phyloP scores from a whole-genome alignment of 2,329 filamentous ascomycete genomes.

The Pseudocercospora fijiensis region DNA sequence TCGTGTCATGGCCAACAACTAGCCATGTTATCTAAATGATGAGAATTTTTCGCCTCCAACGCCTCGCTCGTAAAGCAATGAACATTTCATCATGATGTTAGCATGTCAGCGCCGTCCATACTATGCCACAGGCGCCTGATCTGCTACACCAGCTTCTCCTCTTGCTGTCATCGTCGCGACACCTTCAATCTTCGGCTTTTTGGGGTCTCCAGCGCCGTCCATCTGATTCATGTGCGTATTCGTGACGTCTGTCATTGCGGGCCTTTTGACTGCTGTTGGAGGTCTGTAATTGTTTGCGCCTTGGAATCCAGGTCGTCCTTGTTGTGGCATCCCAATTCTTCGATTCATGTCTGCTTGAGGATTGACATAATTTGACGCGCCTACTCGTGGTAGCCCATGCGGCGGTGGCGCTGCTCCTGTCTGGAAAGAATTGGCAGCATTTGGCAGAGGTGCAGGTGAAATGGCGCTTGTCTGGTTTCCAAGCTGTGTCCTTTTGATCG shows the following conservation, averaged over 20 bases:
- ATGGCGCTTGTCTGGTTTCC: conserved; percentile 9
- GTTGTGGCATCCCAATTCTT: conserved; percentile 50
- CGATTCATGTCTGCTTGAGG: conserved; percentile 49
- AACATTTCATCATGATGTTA: neutral
- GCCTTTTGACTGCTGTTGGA: conserved; percentile 39
- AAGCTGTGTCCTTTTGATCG: conserved; percentile 53
- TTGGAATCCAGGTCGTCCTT: conserved; percentile 37
- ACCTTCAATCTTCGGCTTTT: conserved; percentile 43
- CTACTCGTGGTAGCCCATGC: conserved; percentile 24
- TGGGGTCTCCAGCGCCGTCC: conserved; percentile 41
- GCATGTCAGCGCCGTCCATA: neutral
- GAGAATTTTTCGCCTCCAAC: conserved; percentile 7
- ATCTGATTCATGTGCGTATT: conserved; percentile 39
- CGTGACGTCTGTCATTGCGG: conserved; percentile 48
- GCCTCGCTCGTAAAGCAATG: conserved; percentile 15
- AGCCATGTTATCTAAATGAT: neutral
- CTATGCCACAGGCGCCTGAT: neutral
- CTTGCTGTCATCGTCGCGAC: neutral
- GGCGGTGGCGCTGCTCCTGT: conserved; percentile 10
- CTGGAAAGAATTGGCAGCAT: conserved; percentile 16
- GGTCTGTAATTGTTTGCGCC: conserved; percentile 50
- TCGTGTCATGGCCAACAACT: neutral
- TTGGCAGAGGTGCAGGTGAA: conserved; percentile 9
- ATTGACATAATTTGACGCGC: conserved; percentile 48
- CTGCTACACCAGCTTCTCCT: conserved; percentile 6